Conservation (phyloP, 768 basidiomycete genomes). For the Russula ochroleuca region DNA sequence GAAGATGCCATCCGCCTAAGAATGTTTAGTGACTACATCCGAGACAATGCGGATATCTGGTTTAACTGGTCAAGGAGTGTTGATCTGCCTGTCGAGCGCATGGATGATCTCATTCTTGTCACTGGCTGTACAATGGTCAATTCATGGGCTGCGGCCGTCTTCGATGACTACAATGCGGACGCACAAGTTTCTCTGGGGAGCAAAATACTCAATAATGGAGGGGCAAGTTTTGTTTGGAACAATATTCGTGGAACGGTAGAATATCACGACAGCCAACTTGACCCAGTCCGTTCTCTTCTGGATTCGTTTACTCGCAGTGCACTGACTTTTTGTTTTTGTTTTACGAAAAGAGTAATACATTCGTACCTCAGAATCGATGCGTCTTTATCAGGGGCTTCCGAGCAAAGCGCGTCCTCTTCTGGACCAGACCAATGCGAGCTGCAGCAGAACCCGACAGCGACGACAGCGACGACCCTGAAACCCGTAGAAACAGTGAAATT, state of each 20-base stretch:
- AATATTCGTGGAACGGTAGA: background rate
- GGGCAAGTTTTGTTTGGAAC: background rate
- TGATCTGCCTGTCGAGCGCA: background rate
- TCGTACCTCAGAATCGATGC: background rate
- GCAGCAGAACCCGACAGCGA: background rate
- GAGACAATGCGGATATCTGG: conserved; percentile 5
- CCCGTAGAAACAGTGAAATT: too few species aligned
- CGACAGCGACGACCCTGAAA: too few species aligned
- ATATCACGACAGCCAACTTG: background rate
- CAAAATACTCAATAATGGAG: background rate
- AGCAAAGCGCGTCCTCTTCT: conserved; percentile 7
- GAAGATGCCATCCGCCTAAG: background rate
- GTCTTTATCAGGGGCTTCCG: conserved; percentile 19
- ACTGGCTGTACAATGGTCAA: conserved; percentile 6
- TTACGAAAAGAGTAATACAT: background rate
- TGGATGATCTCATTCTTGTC: conserved; percentile 20
- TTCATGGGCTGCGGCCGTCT: conserved; percentile 9
- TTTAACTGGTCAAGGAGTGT: background rate
- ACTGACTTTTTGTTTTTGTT: background rate
- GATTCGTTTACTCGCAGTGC: background rate
- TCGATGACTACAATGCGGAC: background rate
- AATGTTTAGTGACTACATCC: background rate
- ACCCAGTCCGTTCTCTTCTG: background rate
- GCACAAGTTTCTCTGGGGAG: background rate
- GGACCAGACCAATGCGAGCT: background rate